Conservation (phyloP, 2,329 filamentous ascomycete species). For the Colletotrichum higginsianum region DNA sequence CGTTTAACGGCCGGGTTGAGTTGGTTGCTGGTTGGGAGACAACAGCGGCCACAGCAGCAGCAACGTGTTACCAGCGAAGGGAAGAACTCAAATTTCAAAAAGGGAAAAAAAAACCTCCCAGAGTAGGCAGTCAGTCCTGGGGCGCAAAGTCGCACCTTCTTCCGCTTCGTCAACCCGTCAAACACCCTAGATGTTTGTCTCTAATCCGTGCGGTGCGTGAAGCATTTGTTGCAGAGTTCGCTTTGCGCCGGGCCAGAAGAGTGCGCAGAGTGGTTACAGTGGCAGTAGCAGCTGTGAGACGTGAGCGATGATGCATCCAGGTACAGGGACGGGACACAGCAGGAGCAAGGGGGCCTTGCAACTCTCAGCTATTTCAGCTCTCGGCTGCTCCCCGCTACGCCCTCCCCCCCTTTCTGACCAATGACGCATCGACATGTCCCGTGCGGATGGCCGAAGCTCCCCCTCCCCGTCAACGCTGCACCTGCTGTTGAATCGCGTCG, state of each 20-base stretch:
- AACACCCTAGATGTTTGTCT: neutral
- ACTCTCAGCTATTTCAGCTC: constrained; percentile 9
- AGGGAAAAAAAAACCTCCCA: neutral
- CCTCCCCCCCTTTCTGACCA: constrained; percentile 10
- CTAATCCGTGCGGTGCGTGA: constrained; percentile 22
- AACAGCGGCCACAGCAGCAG: too few species aligned
- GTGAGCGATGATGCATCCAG: neutral
- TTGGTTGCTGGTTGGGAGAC: constrained; percentile 10
- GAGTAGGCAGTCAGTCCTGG: neutral
- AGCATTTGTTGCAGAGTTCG: constrained; percentile 17
- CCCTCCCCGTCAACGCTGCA: neutral
- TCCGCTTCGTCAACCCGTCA: constrained; percentile 1
- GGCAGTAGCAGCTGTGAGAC: neutral
- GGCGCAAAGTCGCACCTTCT: constrained; percentile 10
- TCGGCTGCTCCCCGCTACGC: neutral
- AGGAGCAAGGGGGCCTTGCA: constrained; percentile 17
- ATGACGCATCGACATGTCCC: constrained; percentile 4
- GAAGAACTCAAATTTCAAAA: constrained; percentile 6
- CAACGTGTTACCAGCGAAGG: constrained; percentile 37
- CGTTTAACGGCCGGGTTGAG: neutral
- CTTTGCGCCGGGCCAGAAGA: neutral
- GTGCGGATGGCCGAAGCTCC: constrained; percentile 28
- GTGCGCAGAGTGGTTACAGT: too few species aligned
- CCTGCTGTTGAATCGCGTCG: constrained; percentile 19
- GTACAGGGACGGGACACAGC: constrained; percentile 2